Percentiles rank a stretch among this genome's conserved stretches.
Evolutionary conservation across 2,329 filamentous ascomycete genomes (phyloP).

Genomic region (Sporothrix sp.): DNA sequence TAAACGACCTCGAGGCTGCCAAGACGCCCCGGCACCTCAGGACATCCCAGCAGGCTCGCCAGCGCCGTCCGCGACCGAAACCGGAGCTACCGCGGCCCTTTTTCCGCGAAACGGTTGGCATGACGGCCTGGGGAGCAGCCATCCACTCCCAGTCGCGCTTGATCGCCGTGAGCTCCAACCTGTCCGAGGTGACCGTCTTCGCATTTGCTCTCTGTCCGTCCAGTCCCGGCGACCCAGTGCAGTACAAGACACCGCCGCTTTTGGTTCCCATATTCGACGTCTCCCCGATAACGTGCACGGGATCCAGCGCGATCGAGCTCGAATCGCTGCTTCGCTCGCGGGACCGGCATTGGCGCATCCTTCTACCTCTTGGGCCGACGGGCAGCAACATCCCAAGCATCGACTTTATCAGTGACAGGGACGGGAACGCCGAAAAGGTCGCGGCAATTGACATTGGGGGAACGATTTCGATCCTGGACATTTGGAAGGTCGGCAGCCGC

Average conservation of each 20-base stretch:
- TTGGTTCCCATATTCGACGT: slow-evolving; percentile 10
- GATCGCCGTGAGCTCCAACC: slow-evolving; percentile 79
- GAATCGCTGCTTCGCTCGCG: slow-evolving; percentile 32
- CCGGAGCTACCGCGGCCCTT: slow-evolving; percentile 36
- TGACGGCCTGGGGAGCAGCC: slow-evolving; percentile 81
- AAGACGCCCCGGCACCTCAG: too few relatives aligned
- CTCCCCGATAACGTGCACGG: slow-evolving; percentile 17
- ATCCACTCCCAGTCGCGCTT: slow-evolving; percentile 73
- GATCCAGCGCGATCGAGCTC: slow-evolving; percentile 17
- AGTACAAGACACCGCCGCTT: slow-evolving; percentile 11
- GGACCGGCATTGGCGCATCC: slow-evolving; percentile 40
- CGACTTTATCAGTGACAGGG: slow-evolving; percentile 37
- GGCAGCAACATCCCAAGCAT: slow-evolving; percentile 44
- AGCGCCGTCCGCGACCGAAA: neutral
- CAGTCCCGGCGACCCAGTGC: slow-evolving; percentile 15
- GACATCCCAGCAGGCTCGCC: too few relatives aligned
- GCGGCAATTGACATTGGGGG: slow-evolving; percentile 43
- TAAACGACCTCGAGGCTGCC: slow-evolving; percentile 25
- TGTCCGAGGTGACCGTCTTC: slow-evolving; percentile 43
- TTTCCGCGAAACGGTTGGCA: slow-evolving; percentile 65
- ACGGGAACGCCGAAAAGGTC: slow-evolving; percentile 40
- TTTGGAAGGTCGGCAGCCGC: slow-evolving; percentile 34
- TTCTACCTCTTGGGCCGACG: slow-evolving; percentile 31
- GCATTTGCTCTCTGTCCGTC: slow-evolving; percentile 29
- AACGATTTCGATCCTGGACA: slow-evolving; percentile 39